Evolutionary conservation across 2,329 filamentous ascomycete species (phyloP).

Genomic region (Fusarium sp.): DNA sequence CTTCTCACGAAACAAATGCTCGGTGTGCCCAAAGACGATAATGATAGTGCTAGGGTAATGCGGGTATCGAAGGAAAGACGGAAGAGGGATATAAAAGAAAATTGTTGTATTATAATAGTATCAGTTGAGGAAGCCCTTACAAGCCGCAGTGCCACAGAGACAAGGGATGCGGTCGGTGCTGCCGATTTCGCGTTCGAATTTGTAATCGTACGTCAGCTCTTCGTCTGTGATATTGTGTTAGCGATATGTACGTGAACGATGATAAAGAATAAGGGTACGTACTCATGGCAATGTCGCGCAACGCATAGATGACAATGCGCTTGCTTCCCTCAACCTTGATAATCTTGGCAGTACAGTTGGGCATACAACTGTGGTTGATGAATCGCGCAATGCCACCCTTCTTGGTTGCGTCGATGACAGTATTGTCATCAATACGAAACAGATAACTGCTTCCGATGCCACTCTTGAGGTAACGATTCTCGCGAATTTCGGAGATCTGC

Average conservation of each 20-base stretch:
- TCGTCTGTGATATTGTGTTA: constrained; percentile 73
- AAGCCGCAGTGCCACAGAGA: constrained; percentile 93
- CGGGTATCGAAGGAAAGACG: constrained; percentile 3
- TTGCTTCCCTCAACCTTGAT: constrained; percentile 99
- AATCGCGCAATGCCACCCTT: constrained; percentile 98
- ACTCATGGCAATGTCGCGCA: constrained; percentile 96
- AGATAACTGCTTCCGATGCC: constrained; percentile 97
- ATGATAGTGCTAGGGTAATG: constrained; percentile 10
- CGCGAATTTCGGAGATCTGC: constrained; percentile 95
- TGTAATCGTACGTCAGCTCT: constrained; percentile 99
- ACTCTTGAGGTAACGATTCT: constrained; percentile 91
- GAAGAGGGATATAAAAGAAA: constrained; percentile 15
- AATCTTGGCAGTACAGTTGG: constrained; percentile 98
- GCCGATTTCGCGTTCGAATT: constrained; percentile 97
- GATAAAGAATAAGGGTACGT: constrained; percentile 56
- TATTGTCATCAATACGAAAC: constrained; percentile 97
- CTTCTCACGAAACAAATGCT: constrained; percentile 5
- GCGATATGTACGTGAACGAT: not conserved
- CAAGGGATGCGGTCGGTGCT: constrained; percentile 96
- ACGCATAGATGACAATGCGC: constrained; percentile 97
- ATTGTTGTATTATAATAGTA: constrained; percentile 29
- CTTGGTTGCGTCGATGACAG: constrained; percentile 97
- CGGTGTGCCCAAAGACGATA: constrained; percentile 10
- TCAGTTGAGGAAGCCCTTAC: constrained; percentile 99
- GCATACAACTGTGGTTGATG: constrained; percentile 98